Conservation (phyloP, 108 stramenopile genomes). For the Mediolabrus comicus region DNA sequence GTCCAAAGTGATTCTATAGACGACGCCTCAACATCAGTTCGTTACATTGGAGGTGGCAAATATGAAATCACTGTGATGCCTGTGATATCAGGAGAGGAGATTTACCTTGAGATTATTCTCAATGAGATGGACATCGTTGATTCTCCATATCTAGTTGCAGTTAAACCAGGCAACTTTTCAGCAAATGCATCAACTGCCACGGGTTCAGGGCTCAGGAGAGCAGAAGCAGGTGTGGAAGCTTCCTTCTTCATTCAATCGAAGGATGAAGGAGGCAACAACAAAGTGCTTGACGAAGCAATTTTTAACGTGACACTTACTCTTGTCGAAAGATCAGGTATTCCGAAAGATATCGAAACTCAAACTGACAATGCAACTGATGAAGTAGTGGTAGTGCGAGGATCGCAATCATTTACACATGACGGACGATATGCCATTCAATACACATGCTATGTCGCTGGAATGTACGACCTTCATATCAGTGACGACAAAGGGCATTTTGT, state of each 20-base stretch:
- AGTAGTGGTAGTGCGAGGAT: conserved; percentile 1
- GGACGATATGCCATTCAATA: conserved; percentile 10
- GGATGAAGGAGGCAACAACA: conserved; percentile 18
- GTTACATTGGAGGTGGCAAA: conserved; percentile 3
- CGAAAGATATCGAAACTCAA: background rate
- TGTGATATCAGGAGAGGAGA: background rate
- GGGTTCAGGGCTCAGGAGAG: conserved; percentile 6
- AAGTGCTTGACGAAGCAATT: background rate
- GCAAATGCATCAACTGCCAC: conserved; percentile 7
- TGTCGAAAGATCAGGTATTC: background rate
- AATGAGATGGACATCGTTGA: conserved; percentile 3
- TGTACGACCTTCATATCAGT: conserved; percentile 7
- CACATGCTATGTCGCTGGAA: conserved; percentile 3
- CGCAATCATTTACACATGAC: background rate
- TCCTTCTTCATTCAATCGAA: conserved; percentile 19
- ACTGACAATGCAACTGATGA: background rate
- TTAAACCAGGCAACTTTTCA: conserved; percentile 7
- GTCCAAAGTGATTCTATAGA: conserved; percentile 13
- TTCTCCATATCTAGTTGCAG: conserved; percentile 9
- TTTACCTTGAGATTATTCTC: background rate
- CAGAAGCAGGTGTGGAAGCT: conserved; percentile 8
- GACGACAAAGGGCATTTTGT: background rate
- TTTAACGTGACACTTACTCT: conserved; percentile 16
- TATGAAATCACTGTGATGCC: conserved; percentile 8
- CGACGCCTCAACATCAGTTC: background rate